A percentile compares a stretch with the other conserved stretches of the same genome.
phyloP scores from a whole-genome alignment of 352 stramenopile species.

The Phytophthora idaei region DNA sequence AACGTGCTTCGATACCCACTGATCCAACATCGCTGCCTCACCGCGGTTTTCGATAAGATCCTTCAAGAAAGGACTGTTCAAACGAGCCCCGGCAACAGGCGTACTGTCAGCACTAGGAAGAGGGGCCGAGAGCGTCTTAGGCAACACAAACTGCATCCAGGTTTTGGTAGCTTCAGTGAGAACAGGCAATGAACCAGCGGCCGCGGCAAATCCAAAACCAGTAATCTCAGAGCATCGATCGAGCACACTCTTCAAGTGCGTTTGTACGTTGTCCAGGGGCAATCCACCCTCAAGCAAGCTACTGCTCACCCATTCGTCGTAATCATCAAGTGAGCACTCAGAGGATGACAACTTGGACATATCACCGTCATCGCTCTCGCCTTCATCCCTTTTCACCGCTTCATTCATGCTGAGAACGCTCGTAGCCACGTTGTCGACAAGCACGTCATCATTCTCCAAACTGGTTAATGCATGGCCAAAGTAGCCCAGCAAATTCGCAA shows the following conservation, averaged over 20 bases:
- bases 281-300: slow-evolving; percentile 78
- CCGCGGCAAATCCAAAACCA: slow-evolving; percentile 33
- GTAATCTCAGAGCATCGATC: slow-evolving; percentile 52
- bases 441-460: slow-evolving; percentile 60
- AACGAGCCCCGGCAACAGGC: slow-evolving; percentile 13
- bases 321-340: slow-evolving; percentile 79
- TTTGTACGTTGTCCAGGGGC: slow-evolving; percentile 56
- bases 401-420: slow-evolving; percentile 33
- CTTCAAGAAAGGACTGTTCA: slow-evolving; percentile 58
- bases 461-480: slow-evolving; percentile 76
- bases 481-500: slow-evolving; percentile 75
- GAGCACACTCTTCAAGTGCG: slow-evolving; percentile 70
- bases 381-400: slow-evolving; percentile 42
- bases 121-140: slow-evolving; percentile 50
- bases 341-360: slow-evolving; percentile 52
- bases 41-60: slow-evolving; percentile 72
- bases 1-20: slow-evolving; percentile 83
- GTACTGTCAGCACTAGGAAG: slow-evolving; percentile 30
- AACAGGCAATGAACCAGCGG: slow-evolving; percentile 32
- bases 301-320: slow-evolving; percentile 83
- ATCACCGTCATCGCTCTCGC: slow-evolving; percentile 36
- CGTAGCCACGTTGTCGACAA: slow-evolving; percentile 46
- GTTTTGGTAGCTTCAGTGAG: slow-evolving; percentile 54
- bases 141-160: slow-evolving; percentile 69
- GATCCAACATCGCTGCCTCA: slow-evolving; percentile 65